A percentile compares a stretch with the other conserved stretches of the same genome.
phyloP scores from a whole-genome alignment of 768 basidiomycete species.

The Mycena sanguinolenta region DNA sequence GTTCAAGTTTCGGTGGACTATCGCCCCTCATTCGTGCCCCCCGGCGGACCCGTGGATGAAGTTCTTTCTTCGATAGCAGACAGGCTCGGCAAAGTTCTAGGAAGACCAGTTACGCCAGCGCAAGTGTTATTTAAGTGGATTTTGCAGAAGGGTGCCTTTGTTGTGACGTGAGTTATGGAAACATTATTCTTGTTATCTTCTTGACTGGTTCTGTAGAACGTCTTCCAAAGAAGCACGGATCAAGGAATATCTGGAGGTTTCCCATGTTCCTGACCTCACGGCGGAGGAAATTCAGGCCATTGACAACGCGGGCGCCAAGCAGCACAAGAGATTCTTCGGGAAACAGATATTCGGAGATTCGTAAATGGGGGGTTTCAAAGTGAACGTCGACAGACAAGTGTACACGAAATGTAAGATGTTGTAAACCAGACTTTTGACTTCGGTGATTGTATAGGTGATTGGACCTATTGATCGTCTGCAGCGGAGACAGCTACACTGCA shows the following conservation, averaged over 20 bases:
- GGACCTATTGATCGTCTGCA: neutral
- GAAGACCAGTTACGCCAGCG: constrained; percentile 61
- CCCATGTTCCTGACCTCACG: constrained; percentile 65
- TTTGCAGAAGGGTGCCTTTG: constrained; percentile 70
- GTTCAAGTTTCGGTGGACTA: constrained; percentile 76
- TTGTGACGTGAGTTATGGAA: constrained; percentile 68
- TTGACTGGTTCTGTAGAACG: constrained; percentile 50
- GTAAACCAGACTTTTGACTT: constrained; percentile 4
- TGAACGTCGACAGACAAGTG: neutral
- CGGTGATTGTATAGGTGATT: constrained; percentile 16
- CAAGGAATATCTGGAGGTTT: constrained; percentile 56
- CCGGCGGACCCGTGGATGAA: constrained; percentile 71
- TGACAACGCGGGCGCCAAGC: constrained; percentile 65
- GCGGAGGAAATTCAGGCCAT: constrained; percentile 71
- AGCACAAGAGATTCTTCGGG: constrained; percentile 61
- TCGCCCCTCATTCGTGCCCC: constrained; percentile 54
- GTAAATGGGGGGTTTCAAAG: constrained; percentile 15
- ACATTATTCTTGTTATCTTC: constrained; percentile 16
- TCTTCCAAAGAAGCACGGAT: constrained; percentile 62
- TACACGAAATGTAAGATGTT: neutral
- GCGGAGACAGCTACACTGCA: too few species aligned
- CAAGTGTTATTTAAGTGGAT: constrained; percentile 82
- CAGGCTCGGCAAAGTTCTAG: constrained; percentile 59
- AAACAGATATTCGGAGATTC: constrained; percentile 51
- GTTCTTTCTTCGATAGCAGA: constrained; percentile 65